A percentile compares a stretch with the other conserved stretches of the same genome.
phyloP scores from a whole-genome alignment of 805 yeast species.

The Jamesozyma hellenica region DNA sequence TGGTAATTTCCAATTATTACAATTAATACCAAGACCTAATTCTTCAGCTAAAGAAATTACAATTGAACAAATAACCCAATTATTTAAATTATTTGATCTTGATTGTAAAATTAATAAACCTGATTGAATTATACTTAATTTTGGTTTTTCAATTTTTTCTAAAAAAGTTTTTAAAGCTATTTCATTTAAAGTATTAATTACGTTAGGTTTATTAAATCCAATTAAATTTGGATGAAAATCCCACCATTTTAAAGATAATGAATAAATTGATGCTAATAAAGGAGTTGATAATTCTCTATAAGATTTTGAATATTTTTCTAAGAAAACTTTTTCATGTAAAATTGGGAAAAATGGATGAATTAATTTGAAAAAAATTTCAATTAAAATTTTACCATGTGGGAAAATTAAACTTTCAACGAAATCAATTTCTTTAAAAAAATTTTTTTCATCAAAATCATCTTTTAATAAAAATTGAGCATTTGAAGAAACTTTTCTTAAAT shows the following conservation, averaged over 20 bases:
- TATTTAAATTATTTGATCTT: conserved; percentile 47
- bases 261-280: conserved; percentile 79
- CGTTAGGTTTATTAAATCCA: conserved; percentile 68
- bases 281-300: conserved; percentile 91
- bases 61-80: conserved; percentile 80
- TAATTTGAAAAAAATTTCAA: conserved; percentile 71
- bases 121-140: conserved; percentile 84
- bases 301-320: conserved; percentile 84
- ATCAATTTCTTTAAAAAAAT: conserved; percentile 67
- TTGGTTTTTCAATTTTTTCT: conserved; percentile 76
- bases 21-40: conserved; percentile 82
- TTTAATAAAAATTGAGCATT: conserved; percentile 66
- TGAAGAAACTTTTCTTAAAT: conserved; percentile 70
- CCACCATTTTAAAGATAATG: conserved; percentile 91
- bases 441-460: conserved; percentile 68
- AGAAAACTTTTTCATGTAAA: conserved; percentile 78
- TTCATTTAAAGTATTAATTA: conserved; percentile 51
- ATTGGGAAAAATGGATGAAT: conserved; percentile 91
- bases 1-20: conserved; percentile 84
- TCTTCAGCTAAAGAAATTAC: conserved; percentile 85
- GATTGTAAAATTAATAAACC: conserved; percentile 68
- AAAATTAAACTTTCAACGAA: conserved; percentile 74
- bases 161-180: conserved; percentile 56
- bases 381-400: conserved; percentile 81
- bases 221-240: conserved; percentile 59